Conservation (phyloP, 106 monocot genomes). For the Platanthera zijinensis region DNA sequence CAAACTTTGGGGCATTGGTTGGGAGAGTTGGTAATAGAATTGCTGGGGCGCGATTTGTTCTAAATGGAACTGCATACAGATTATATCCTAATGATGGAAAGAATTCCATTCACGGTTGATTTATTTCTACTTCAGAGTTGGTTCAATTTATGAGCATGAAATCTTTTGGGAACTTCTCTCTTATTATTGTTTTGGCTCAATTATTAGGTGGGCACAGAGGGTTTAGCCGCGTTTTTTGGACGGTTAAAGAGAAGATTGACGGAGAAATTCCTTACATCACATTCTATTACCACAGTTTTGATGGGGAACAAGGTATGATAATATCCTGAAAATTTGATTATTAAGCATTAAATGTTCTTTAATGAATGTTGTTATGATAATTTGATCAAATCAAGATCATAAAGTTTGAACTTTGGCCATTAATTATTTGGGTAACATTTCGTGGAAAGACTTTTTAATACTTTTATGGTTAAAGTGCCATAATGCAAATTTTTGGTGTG, state of each 20-base stretch:
- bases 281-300: constrained; percentile 41
- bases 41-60: constrained; percentile 21
- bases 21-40: constrained; percentile 57
- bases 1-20: constrained; percentile 58
- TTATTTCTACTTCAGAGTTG: neutral
- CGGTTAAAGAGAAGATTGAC: constrained; percentile 27
- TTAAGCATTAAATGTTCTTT: too few species aligned
- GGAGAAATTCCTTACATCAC: constrained; percentile 45
- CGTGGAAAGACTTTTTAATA: neutral
- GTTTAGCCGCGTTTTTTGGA: constrained; percentile 34
- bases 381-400: too few species aligned
- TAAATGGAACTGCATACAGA: constrained; percentile 21
- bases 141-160: neutral
- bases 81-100: constrained; percentile 31
- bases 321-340: too few species aligned
- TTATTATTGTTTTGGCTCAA: neutral
- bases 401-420: too few species aligned
- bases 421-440: too few species aligned
- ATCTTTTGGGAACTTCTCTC: neutral
- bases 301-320: constrained; percentile 46
- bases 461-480: neutral
- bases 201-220: constrained; percentile 40
- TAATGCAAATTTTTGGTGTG: too few species aligned
- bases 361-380: too few species aligned
- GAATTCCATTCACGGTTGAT: constrained; percentile 38